Conservation (phyloP, 1,139 yeast genomes). For the Taphrina deformans region DNA sequence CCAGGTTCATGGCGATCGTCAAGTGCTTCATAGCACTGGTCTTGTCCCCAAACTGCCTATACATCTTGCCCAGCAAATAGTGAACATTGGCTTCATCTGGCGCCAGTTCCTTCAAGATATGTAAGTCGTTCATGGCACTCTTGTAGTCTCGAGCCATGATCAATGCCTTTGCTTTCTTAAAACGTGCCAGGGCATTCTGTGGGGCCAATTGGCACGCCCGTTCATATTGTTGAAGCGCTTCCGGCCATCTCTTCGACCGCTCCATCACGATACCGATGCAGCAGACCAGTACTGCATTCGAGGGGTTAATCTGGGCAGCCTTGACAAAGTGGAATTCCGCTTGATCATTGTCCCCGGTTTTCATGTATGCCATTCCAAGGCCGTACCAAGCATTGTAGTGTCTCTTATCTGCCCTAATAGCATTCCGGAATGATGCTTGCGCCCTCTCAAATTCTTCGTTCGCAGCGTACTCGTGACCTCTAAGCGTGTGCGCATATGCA, state of each 20-base stretch:
- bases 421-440: constrained; percentile 74
- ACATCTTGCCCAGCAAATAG: constrained; percentile 80
- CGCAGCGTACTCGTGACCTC: constrained; percentile 88
- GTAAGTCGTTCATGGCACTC: constrained; percentile 71
- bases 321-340: constrained; percentile 87
- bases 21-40: constrained; percentile 80
- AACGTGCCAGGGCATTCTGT: constrained; percentile 77
- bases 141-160: constrained; percentile 48
- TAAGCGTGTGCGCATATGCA: constrained; percentile 86
- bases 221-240: constrained; percentile 80
- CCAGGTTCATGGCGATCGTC: constrained; percentile 85
- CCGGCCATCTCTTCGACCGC: constrained; percentile 63
- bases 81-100: constrained; percentile 96
- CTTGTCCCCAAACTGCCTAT: constrained; percentile 72
- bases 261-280: constrained; percentile 92
- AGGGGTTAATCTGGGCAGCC: constrained; percentile 86
- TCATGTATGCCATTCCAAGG: constrained; percentile 89
- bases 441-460: constrained; percentile 92
- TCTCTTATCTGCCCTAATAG: constrained; percentile 72
- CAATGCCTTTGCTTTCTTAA: constrained; percentile 81
- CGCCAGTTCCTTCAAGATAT: constrained; percentile 67
- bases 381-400: constrained; percentile 97
- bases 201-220: constrained; percentile 85
- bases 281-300: constrained; percentile 83
- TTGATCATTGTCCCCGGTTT: constrained; percentile 76